These are phyloP conservation scores for Alternaria sp. DNA, from an alignment of 2,329 filamentous ascomycete genomes.

Conservation along the genomic window DNA sequence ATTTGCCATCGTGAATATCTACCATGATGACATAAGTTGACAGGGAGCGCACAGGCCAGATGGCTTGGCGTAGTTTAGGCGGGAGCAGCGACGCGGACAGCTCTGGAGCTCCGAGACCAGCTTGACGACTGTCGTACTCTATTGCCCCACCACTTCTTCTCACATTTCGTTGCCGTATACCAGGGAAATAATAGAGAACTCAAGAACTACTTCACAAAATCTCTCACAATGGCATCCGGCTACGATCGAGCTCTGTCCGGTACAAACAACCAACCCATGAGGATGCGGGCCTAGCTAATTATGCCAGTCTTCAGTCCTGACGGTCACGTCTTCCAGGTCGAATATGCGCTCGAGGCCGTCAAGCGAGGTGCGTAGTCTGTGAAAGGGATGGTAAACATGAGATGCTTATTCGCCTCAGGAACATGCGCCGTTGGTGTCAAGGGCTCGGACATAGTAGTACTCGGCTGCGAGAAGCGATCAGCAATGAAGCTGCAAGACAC, in stretches of 20 bases:
- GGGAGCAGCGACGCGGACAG: slow-evolving; percentile 51
- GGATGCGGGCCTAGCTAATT: slow-evolving; percentile 34
- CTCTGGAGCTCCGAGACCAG: slow-evolving; percentile 46
- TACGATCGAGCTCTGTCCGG: slow-evolving; percentile 99
- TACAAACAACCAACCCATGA: slow-evolving; percentile 61
- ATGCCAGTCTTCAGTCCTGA: slow-evolving; percentile 92
- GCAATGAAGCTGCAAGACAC: slow-evolving; percentile 99
- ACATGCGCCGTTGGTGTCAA: slow-evolving; percentile 99
- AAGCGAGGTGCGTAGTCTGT: slow-evolving; percentile 78
- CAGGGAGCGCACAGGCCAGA: slow-evolving; percentile 37
- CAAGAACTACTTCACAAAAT: neutral
- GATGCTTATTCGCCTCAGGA: slow-evolving; percentile 62
- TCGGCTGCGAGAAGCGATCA: slow-evolving; percentile 98
- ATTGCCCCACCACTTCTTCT: slow-evolving; percentile 16
- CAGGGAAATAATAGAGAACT: neutral
- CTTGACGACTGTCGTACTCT: slow-evolving; percentile 29
- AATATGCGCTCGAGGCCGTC: slow-evolving; percentile 98
- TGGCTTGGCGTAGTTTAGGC: slow-evolving; percentile 46
- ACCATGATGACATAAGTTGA: slow-evolving; percentile 36
- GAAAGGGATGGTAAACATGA: neutral
- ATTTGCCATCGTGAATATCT: slow-evolving; percentile 27
- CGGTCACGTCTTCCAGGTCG: slow-evolving; percentile 99
- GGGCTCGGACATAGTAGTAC: slow-evolving; percentile 89
- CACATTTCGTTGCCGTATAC: slow-evolving; percentile 8
- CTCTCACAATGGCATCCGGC: slow-evolving; percentile 80